phyloP scores from a whole-genome alignment of 768 basidiomycete species.

The Filobasidium floriforme region DNA sequence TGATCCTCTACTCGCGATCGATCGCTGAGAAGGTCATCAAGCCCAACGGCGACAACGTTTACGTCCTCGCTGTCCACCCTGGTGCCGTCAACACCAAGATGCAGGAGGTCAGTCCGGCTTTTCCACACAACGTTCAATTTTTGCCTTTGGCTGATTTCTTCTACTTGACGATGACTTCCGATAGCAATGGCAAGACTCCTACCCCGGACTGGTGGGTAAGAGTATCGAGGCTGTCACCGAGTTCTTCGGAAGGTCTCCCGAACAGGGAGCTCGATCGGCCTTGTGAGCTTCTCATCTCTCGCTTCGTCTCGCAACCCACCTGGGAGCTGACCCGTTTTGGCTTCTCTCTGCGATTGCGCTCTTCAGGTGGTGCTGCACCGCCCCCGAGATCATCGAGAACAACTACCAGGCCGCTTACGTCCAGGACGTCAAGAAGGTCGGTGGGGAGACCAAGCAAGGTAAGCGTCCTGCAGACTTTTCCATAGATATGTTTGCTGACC shows the following conservation, averaged over 20 bases:
- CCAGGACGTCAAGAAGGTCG: slow-evolving; percentile 33
- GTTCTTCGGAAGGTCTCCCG: slow-evolving; percentile 29
- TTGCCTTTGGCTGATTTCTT: no score
- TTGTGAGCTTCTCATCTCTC: slow-evolving; percentile 34
- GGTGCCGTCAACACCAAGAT: slow-evolving; percentile 44
- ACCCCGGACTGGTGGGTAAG: slow-evolving; percentile 34
- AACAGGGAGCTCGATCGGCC: slow-evolving; percentile 38
- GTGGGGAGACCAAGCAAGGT: slow-evolving; percentile 35
- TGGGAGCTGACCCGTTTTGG: no score
- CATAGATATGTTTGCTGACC: no score
- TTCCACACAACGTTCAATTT: no score
- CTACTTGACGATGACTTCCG: not conserved
- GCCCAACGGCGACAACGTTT: slow-evolving; percentile 40
- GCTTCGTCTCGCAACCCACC: no score
- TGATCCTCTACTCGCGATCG: slow-evolving; percentile 46
- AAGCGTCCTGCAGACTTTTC: no score
- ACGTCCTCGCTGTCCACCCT: slow-evolving; percentile 39
- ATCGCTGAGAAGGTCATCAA: slow-evolving; percentile 42
- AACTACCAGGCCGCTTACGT: slow-evolving; percentile 39
- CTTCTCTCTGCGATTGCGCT: no score
- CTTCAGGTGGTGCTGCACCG: slow-evolving; percentile 13
- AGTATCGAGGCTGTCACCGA: slow-evolving; percentile 27
- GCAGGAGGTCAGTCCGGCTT: slow-evolving; percentile 24
- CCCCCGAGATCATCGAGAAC: slow-evolving; percentile 36
- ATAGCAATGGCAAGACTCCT: slow-evolving; percentile 28